These are phyloP conservation scores for Bullera alba DNA, from an alignment of 768 basidiomycete genomes.

Conservation along the genomic window DNA sequence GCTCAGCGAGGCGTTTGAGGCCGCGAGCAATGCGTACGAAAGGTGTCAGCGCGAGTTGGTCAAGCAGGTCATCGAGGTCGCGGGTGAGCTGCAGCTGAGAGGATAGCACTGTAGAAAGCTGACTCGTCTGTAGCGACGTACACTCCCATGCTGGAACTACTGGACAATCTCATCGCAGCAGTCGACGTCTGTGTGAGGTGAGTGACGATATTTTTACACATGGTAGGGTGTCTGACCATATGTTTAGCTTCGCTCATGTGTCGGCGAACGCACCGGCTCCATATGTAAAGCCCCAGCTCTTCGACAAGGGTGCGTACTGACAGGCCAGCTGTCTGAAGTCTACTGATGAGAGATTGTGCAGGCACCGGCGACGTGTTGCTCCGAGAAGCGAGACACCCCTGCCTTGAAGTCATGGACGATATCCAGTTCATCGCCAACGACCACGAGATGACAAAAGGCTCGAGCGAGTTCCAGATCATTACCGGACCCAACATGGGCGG, in stretches of 20 bases:
- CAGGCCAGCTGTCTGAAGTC: too few species aligned
- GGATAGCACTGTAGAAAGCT: background rate
- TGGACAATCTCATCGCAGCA: slow-evolving; percentile 79
- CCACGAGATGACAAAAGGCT: slow-evolving; percentile 83
- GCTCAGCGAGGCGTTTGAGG: slow-evolving; percentile 64
- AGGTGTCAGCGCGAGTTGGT: slow-evolving; percentile 74
- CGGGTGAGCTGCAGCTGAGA: slow-evolving; percentile 57
- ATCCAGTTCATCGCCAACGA: slow-evolving; percentile 93
- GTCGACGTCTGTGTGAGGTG: slow-evolving; percentile 87
- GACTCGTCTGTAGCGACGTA: slow-evolving; percentile 64
- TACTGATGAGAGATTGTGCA: slow-evolving; percentile 41
- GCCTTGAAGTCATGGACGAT: slow-evolving; percentile 92
- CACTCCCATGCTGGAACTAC: slow-evolving; percentile 71
- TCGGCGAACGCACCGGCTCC: slow-evolving; percentile 76
- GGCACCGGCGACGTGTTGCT: slow-evolving; percentile 74
- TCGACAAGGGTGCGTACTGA: slow-evolving; percentile 59
- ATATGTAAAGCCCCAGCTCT: slow-evolving; percentile 77
- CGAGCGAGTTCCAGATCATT: slow-evolving; percentile 92
- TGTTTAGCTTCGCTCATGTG: slow-evolving; percentile 66
- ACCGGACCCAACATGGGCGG: slow-evolving; percentile 99
- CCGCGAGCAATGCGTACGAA: slow-evolving; percentile 62
- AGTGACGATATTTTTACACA: slow-evolving; percentile 12
- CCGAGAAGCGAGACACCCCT: slow-evolving; percentile 86
- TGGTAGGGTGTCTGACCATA: slow-evolving; percentile 1
- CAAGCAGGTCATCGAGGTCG: slow-evolving; percentile 86